A percentile compares a stretch with the other conserved stretches of the same genome.
phyloP scores from a whole-genome alignment of 306 rosid species.

The Prunus armeniaca region DNA sequence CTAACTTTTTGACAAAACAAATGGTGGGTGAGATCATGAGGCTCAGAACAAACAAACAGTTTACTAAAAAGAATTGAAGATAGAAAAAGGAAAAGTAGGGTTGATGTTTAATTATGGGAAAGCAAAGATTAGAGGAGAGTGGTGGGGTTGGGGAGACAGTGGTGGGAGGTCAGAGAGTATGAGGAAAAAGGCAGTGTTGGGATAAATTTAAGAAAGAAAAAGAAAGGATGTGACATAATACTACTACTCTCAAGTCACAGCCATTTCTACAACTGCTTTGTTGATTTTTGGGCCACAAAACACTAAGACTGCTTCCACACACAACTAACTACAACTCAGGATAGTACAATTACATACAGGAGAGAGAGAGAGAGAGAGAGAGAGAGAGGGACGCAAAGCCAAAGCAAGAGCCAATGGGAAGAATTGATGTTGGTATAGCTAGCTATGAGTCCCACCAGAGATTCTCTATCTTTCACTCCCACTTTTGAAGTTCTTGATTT shows the following conservation, averaged over 20 bases:
- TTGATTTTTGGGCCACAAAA: conserved; percentile 18
- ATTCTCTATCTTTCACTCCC: conserved; percentile 25
- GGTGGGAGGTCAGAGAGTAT: conserved; percentile 45
- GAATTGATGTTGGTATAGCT: not conserved
- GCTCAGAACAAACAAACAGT: conserved; percentile 15
- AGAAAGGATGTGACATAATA: conserved; percentile 22
- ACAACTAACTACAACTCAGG: conserved; percentile 16
- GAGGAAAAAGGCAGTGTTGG: conserved; percentile 30
- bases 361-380: conserved; percentile 18
- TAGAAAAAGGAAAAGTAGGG: conserved; percentile 35
- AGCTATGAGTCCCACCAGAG: conserved; percentile 40
- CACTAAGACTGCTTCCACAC: not conserved
- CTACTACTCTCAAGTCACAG: conserved; percentile 4
- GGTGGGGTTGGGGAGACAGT: conserved; percentile 41
- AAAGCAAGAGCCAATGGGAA: conserved; percentile 6
- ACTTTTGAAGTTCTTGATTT: conserved; percentile 39
- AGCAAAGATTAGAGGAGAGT: conserved; percentile 42
- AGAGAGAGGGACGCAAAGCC: conserved; percentile 22
- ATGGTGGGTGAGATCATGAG: conserved; percentile 9
- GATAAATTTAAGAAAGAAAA: conserved; percentile 14
- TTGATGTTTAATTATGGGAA: conserved; percentile 56
- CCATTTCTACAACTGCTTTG: conserved; percentile 11
- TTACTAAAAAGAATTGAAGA: not conserved
- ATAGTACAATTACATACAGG: conserved; percentile 18
- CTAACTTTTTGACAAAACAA: not conserved